Evolutionary conservation across 768 basidiomycete species (phyloP), one percentile per base, ranked within the genome.

Genomic region (Lactifluus piperatus): DNA sequence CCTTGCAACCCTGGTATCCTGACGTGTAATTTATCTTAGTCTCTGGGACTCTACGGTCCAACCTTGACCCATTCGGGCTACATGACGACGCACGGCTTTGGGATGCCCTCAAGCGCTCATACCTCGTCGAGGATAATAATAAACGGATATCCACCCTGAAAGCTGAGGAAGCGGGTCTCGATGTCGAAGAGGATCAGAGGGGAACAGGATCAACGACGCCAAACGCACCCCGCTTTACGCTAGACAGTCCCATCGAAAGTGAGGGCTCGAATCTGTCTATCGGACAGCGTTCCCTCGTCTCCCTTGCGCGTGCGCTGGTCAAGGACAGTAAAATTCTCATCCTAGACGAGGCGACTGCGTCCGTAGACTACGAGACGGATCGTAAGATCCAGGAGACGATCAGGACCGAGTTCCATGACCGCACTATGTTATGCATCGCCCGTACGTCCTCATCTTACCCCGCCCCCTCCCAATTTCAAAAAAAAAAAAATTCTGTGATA

Each of bases 261-360:
- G 94, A 95, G 68, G 94, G 94, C 24, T 76, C 74, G 29, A 94
- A 94, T 68, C 67, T 94, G 62, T 89, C 87, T 7, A 84, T 92
- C 37, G 88, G 89, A 29, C 80, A 82, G 82, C 79, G 92, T 24
- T 89, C 86, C 10, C 75, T 95, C 32, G 88, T 95, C 20, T 91
- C 89, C 3, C 78, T 95, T 30, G 94, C 94, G 16, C 79, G 94
- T 34, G 94, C 94, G 0, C 72, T 97, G 26, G 93, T 95, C 34
- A 90, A 93, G 65, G 81, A 93, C 68, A 79, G 86, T 13, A 85
- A 82, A 68, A 82, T 95, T 32, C 83, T 94, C 50, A 83, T 97
- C 47, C 76, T 97, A 11, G 94, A 97, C 68, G 93, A 94, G 74
- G 92, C 92, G 0, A 94, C 91, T 50, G 89, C 89, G n/a, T 88